Percentiles rank a stretch among this genome's conserved stretches.
Evolutionary conservation across 495 filamentous ascomycete species (phyloP).

Genomic region (Annulohypoxylon nitens): DNA sequence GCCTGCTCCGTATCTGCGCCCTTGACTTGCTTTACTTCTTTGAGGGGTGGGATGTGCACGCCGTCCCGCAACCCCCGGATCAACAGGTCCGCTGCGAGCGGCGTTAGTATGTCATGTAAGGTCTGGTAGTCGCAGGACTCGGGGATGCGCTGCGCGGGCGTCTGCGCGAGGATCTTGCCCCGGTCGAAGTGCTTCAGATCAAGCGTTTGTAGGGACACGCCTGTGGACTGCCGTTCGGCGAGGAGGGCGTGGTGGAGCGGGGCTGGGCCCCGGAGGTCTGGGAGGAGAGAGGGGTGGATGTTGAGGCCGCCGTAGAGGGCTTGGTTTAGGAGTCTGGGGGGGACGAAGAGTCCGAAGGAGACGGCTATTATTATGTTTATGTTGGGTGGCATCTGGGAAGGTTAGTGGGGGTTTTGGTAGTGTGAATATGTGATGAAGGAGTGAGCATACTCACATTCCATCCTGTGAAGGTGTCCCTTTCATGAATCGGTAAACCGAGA

Average conservation of each 20-base stretch:
- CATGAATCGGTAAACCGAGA: constrained; percentile 76
- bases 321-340: constrained; percentile 74
- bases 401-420: neutral
- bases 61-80: constrained; percentile 68
- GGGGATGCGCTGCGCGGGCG: constrained; percentile 50
- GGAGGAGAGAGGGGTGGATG: constrained; percentile 93
- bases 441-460: constrained; percentile 73
- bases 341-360: constrained; percentile 94
- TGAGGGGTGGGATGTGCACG: constrained; percentile 71
- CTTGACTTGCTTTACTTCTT: constrained; percentile 31
- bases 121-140: neutral
- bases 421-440: neutral
- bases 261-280: constrained; percentile 80
- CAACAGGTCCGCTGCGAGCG: constrained; percentile 71
- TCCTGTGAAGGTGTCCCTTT: constrained; percentile 81
- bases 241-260: constrained; percentile 86
- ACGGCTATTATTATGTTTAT: constrained; percentile 92
- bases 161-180: constrained; percentile 78
- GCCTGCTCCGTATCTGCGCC: neutral
- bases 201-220: constrained; percentile 87
- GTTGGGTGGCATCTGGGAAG: constrained; percentile 67
- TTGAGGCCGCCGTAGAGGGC: constrained; percentile 90
- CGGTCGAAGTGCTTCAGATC: constrained; percentile 80
- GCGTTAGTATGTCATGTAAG: constrained; percentile 58
- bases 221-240: constrained; percentile 65